These are phyloP conservation scores for Phytophthora kernoviae DNA, from an alignment of 352 stramenopile species.

Conservation along the genomic window DNA sequence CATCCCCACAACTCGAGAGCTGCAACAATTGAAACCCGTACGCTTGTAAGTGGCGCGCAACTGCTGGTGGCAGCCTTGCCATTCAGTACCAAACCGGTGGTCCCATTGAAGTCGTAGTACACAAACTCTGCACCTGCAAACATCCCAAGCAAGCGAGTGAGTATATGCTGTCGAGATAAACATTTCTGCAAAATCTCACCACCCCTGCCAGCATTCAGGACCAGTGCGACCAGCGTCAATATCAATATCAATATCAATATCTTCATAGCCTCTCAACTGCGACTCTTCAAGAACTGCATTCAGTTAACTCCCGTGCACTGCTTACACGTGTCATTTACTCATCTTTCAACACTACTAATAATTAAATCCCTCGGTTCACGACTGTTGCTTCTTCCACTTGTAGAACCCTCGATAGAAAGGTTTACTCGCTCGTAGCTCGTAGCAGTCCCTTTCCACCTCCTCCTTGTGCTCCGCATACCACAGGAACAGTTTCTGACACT, in stretches of 20 bases:
- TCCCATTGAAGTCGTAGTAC: constrained; percentile 90
- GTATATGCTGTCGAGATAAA: neutral
- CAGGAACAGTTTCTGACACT: constrained; percentile 50
- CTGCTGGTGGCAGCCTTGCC: constrained; percentile 79
- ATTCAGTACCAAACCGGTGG: constrained; percentile 77
- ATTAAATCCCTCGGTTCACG: constrained; percentile 3
- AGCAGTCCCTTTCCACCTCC: constrained; percentile 53
- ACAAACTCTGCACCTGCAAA: constrained; percentile 66
- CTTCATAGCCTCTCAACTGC: constrained; percentile 7
- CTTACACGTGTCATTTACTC: neutral
- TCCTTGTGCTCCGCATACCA: constrained; percentile 53
- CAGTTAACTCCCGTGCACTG: neutral
- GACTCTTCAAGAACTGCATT: constrained; percentile 13
- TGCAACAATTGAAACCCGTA: constrained; percentile 20
- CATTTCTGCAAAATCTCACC: no score
- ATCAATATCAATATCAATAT: constrained; percentile 1
- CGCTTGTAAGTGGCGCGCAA: constrained; percentile 53
- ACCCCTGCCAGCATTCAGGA: neutral
- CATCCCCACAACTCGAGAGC: neutral
- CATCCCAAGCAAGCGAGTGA: neutral
- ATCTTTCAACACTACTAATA: neutral
- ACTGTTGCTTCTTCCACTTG: constrained; percentile 25
- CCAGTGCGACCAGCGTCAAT: neutral
- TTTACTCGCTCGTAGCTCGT: constrained; percentile 29
- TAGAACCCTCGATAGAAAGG: constrained; percentile 36